Evolutionary conservation across 2,329 filamentous ascomycete species (phyloP).

Genomic region (Cladosporium sp.): DNA sequence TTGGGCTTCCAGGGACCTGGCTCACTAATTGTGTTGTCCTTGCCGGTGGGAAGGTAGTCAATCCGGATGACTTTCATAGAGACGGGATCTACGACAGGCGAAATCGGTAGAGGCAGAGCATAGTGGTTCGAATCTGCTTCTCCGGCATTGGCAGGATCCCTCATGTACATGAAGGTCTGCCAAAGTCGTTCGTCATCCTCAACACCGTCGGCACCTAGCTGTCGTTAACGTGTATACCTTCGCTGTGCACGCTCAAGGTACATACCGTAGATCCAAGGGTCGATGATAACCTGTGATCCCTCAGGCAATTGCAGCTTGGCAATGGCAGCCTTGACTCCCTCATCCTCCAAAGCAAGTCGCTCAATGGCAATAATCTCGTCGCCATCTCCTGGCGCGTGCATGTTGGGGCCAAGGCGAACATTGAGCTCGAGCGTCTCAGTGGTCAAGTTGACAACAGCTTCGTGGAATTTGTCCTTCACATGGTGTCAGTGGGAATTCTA

Average conservation of each 20-base stretch:
- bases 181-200: conserved; percentile 48
- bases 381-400: conserved; percentile 55
- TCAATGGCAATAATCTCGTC: conserved; percentile 59
- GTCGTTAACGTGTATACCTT: too few relatives aligned
- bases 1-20: conserved; percentile 55
- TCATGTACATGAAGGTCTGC: conserved; percentile 64
- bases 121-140: conserved; percentile 67
- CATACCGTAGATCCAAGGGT: conserved; percentile 49
- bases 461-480: conserved; percentile 53
- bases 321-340: conserved; percentile 54
- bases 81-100: conserved; percentile 61
- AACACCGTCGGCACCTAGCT: conserved; percentile 45
- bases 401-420: conserved; percentile 53
- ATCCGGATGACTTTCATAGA: conserved; percentile 64
- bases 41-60: conserved; percentile 64
- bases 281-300: conserved; percentile 53
- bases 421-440: conserved; percentile 52
- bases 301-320: conserved; percentile 56
- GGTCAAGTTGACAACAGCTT: conserved; percentile 55
- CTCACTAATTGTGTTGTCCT: conserved; percentile 54
- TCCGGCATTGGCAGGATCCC: conserved; percentile 55
- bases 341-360: conserved; percentile 52
- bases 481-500: neutral
- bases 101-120: conserved; percentile 62
- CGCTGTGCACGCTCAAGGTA: neutral